Percentiles rank a stretch among this genome's conserved stretches.
Evolutionary conservation across 192 early-diverging fungal genomes (phyloP).

Genomic region (Chytriomyces hyalinus): DNA sequence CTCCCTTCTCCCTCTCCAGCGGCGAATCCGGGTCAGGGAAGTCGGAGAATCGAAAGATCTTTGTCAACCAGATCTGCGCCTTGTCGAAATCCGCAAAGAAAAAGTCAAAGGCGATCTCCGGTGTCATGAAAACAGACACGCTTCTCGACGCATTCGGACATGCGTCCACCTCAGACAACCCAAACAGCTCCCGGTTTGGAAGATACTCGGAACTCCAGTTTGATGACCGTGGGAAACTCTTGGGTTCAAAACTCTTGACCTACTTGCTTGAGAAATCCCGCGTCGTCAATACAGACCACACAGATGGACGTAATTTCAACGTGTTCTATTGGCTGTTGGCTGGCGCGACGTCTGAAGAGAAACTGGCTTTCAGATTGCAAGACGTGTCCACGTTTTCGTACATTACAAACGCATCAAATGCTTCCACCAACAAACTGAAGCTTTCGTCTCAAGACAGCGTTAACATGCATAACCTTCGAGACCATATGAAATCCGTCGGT

Average conservation of each 20-base stretch:
- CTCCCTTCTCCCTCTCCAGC: conserved; percentile 44
- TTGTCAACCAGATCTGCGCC: conserved; percentile 74
- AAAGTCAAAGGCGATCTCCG: conserved; percentile 74
- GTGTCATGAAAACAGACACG: conserved; percentile 71
- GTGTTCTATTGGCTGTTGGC: conserved; percentile 94
- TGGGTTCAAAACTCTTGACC: conserved; percentile 79
- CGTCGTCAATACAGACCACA: conserved; percentile 59
- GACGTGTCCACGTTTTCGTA: conserved; percentile 59
- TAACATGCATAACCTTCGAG: conserved; percentile 54
- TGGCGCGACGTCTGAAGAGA: conserved; percentile 79
- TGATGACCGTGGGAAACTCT: conserved; percentile 78
- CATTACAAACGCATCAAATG: conserved; percentile 38
- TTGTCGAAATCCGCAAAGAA: conserved; percentile 78
- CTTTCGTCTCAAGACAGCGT: conserved; percentile 15
- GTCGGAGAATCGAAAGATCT: conserved; percentile 69
- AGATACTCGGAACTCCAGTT: conserved; percentile 91
- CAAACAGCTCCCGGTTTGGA: conserved; percentile 74
- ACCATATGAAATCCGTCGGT: conserved; percentile 80
- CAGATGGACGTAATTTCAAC: conserved; percentile 87
- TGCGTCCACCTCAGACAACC: conserved; percentile 66
- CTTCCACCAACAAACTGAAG: conserved; percentile 15
- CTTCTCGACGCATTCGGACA: conserved; percentile 82
- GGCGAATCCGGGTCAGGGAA: conserved; percentile 91
- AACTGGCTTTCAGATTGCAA: conserved; percentile 65
- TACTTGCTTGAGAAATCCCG: conserved; percentile 89